A percentile compares a stretch with the other conserved stretches of the same genome.
Evolutionary conservation across 2,329 filamentous ascomycete genomes (phyloP).

Genomic region (Penicillium sp.): DNA sequence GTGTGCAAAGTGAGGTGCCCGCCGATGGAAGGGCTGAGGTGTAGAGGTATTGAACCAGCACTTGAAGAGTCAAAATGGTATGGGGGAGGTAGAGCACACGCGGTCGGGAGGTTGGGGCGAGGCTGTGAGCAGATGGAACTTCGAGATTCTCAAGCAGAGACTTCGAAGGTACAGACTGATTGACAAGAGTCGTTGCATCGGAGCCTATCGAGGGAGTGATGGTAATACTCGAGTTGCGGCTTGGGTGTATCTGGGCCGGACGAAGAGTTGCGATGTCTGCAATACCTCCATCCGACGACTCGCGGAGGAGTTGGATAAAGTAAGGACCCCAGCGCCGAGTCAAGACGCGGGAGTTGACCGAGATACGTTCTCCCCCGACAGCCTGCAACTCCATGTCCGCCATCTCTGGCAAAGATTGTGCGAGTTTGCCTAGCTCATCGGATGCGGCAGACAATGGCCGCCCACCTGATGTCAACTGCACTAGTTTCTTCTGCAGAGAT

Average conservation of each 20-base stretch:
- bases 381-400: slow-evolving; percentile 97
- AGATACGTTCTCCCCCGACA: slow-evolving; percentile 84
- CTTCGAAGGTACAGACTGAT: slow-evolving; percentile 32
- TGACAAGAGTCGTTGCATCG: slow-evolving; percentile 43
- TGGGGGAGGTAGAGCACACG: slow-evolving; percentile 91
- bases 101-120: slow-evolving; percentile 65
- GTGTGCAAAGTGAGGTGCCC: slow-evolving; percentile 78
- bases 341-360: slow-evolving; percentile 87
- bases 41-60: slow-evolving; percentile 89
- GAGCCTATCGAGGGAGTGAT: slow-evolving; percentile 65
- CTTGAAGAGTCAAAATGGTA: slow-evolving; percentile 83
- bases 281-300: slow-evolving; percentile 71
- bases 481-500: slow-evolving; percentile 51
- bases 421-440: slow-evolving; percentile 80
- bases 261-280: slow-evolving; percentile 72
- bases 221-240: slow-evolving; percentile 79
- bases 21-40: slow-evolving; percentile 81
- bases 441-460: slow-evolving; percentile 74
- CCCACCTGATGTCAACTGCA: slow-evolving; percentile 66
- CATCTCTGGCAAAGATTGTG: slow-evolving; percentile 76
- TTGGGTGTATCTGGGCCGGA: slow-evolving; percentile 58
- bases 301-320: slow-evolving; percentile 86
- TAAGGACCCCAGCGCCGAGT: slow-evolving; percentile 91
- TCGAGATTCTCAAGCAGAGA: slow-evolving; percentile 47
- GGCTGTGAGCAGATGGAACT: slow-evolving; percentile 53